Percentiles rank a stretch among this genome's conserved stretches.
Conservation (phyloP, 164 flowering plant species). For the Dillenia suffruticosa region DNA sequence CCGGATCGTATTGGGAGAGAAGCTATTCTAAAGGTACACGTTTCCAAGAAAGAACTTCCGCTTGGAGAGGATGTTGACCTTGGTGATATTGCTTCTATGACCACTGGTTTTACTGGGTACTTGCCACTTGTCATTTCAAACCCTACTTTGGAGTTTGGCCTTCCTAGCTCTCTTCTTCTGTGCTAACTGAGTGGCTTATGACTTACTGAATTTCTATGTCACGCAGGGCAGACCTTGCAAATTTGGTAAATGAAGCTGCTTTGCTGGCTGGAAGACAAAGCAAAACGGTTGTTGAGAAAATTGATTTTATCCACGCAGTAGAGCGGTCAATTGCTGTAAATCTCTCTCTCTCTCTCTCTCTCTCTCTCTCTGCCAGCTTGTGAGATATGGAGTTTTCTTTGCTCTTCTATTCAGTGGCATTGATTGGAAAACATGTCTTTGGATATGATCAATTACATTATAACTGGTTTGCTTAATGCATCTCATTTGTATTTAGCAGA, state of each 20-base stretch:
- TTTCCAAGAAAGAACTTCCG: constrained; percentile 89
- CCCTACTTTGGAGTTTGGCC: neutral
- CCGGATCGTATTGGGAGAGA: constrained; percentile 95
- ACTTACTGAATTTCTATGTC: constrained; percentile 19
- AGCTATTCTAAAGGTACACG: constrained; percentile 89
- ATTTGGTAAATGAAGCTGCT: constrained; percentile 98
- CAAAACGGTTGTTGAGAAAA: constrained; percentile 75
- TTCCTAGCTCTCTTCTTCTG: neutral
- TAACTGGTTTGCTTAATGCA: too few species aligned
- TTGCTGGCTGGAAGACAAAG: constrained; percentile 86
- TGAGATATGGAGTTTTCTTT: neutral
- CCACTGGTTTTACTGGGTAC: constrained; percentile 98
- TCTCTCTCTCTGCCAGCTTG: neutral
- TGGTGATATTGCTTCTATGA: constrained; percentile 81
- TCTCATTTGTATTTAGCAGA: too few species aligned
- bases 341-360: constrained; percentile 13
- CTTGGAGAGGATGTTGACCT: constrained; percentile 71
- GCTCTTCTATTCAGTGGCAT: neutral
- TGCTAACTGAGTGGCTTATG: constrained; percentile 2
- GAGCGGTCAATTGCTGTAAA: constrained; percentile 95
- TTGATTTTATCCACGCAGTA: constrained; percentile 92
- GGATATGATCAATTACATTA: too few species aligned
- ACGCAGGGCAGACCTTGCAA: constrained; percentile 98
- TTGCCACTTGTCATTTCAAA: too few species aligned
- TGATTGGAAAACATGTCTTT: too few species aligned